These are phyloP conservation scores for Retiboletus flavoniger DNA, from an alignment of 1,284 basidiomycete genomes.

Conservation along the genomic window DNA sequence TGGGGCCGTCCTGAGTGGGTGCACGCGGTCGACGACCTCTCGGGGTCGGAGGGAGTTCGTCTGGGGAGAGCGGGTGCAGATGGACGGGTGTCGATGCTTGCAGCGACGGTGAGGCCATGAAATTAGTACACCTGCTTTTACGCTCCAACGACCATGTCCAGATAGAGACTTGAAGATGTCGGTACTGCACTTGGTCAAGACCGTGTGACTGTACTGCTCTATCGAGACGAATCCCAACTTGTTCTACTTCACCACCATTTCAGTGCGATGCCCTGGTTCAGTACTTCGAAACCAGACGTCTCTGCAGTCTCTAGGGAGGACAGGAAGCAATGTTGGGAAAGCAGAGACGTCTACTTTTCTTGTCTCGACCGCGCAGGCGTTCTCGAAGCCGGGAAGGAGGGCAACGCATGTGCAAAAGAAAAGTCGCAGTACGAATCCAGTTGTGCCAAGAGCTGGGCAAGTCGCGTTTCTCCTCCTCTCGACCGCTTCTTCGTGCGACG, in stretches of 20 bases:
- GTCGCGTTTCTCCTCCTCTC: slow-evolving; percentile 26
- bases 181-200: background rate
- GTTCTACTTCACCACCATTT: no score
- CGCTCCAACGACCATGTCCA: slow-evolving; percentile 7
- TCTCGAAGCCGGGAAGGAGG: slow-evolving; percentile 68
- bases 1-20: slow-evolving; percentile 16
- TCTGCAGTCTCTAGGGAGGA: slow-evolving; percentile 51
- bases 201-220: slow-evolving; percentile 19
- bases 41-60: slow-evolving; percentile 44
- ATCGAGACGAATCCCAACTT: slow-evolving; percentile 2
- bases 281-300: slow-evolving; percentile 35
- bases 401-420: slow-evolving; percentile 51
- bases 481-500: background rate
- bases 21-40: slow-evolving; percentile 42
- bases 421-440: slow-evolving; percentile 57
- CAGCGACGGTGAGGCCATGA: slow-evolving; percentile 36
- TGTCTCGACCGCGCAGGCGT: slow-evolving; percentile 68
- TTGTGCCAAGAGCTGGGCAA: slow-evolving; percentile 83
- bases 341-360: slow-evolving; percentile 70
- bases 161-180: background rate
- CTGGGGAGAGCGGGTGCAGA: slow-evolving; percentile 61
- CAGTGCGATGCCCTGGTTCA: slow-evolving; percentile 33
- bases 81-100: slow-evolving; percentile 53
- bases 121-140: background rate
- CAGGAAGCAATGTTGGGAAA: slow-evolving; percentile 74